Evolutionary conservation across 331 rosid species (phyloP), one percentile per base, ranked within the genome.

Genomic region (Spiraea crenata): DNA sequence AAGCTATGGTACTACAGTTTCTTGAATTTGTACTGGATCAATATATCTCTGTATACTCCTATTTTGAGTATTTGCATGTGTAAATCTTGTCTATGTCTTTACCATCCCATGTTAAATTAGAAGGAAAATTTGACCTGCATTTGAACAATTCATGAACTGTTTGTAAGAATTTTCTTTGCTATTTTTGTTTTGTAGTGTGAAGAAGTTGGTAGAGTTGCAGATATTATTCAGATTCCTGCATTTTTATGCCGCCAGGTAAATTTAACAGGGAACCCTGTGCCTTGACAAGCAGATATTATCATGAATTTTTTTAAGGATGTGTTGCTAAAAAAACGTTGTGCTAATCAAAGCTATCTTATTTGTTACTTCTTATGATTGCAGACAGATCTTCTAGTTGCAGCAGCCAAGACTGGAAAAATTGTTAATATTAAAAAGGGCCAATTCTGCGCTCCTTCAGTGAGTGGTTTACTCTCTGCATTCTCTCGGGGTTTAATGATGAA

Each of bases 351-450:
- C 0, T 63, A 61, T 70, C 79, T 85, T 37, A 59, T 63, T 64
- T 84, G 62, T 69, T 60, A 68, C 69, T 67, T 51, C 83, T 56
- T 80, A 45, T 70, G 66, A 57, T 80, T 83, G 62, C 99, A 91
- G 99, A 93, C 97, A 57, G 99, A 93, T 83, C 99, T 93, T 79
- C 90, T 93, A 76, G 92, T 87, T 72, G 96, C 92, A 56, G 99
- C 97, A 55, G 99, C 99, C 70, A 82, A 91, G 83, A 93, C 97
- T 48, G 99, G 99, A 61, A 93, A 80, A 84, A 91, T 91, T 79
- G 67, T 93, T 68, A 82, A 93, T 79, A 85, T 93, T 57, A 91
- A 93, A 83, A 93, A 93, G 84, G 99, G 99, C 79, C 99, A 93
- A 83, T 93, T 93, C 69, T 93, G 97, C 82, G 97, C 96, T 81